Evolutionary conservation across 345 rosid species (phyloP).

Genomic region (Cardamine occulta): DNA sequence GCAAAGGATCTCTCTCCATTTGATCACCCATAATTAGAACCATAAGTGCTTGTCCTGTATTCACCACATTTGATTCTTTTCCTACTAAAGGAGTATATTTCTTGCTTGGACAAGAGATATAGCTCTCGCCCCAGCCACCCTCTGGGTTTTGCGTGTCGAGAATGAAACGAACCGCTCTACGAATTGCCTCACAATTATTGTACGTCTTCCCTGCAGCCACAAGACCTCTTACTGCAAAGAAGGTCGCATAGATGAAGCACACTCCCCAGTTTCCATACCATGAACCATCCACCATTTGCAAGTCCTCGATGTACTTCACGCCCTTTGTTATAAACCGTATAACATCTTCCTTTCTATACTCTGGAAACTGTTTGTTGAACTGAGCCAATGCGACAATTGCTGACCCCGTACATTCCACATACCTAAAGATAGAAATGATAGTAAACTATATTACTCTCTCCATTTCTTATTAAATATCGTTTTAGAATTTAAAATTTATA

Average conservation of each 20-base stretch:
- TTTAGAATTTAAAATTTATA: too few species aligned
- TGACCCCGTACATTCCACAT: not conserved
- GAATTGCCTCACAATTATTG: not conserved
- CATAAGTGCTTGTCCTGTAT: not conserved
- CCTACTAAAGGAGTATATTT: not conserved
- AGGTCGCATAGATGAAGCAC: not conserved
- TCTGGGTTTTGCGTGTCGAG: not conserved
- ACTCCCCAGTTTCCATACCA: conserved; percentile 5
- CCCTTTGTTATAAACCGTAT: not conserved
- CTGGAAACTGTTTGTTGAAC: not conserved
- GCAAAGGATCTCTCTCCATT: not conserved
- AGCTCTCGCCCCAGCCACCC: not conserved
- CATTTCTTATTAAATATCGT: too few species aligned
- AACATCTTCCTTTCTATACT: not conserved
- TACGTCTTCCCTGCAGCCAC: not conserved
- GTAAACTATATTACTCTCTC: too few species aligned
- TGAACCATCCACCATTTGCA: not conserved
- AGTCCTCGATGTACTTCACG: not conserved
- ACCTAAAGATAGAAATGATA: not conserved
- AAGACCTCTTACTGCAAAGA: not conserved
- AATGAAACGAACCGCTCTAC: not conserved
- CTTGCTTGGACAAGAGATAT: not conserved
- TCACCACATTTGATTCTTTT: not conserved
- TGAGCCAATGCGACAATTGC: not conserved
- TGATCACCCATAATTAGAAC: not conserved